Evolutionary conservation across 179 eudicot species (phyloP), one percentile per base, ranked within the genome.

Genomic region (Beta macrorhiza): DNA sequence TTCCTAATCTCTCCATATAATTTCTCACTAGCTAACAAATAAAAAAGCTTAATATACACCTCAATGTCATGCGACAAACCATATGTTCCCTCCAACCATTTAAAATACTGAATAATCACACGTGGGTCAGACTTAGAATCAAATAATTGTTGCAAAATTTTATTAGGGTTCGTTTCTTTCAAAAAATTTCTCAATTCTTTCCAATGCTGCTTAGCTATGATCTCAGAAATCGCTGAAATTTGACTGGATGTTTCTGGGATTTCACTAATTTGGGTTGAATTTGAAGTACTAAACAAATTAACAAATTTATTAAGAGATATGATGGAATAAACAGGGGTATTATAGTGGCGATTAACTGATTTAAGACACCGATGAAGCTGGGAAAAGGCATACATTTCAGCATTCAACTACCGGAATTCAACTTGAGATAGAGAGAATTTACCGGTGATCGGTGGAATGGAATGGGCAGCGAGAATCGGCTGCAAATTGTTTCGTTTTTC

Each of bases 171-270:
- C 17, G 62, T 71, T 9, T 77, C 82, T 16, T 78, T 32, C 52
- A 79, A 52, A 8, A 79, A 22, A 42, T 0, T 12, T 84, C 85
- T 89, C 84, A 91, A 67, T 67, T 83, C 68, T 20, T 81, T 63
- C 94, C 94, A 90, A 42, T 86, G 87, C 76, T 88, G 92, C 8
- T 69, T 84, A 37, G 73, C 45, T 67, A 91, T 88, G 72, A 89
- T 74, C 63, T 82, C 80, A 12, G 85, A 78, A 78, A 85, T 57
- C 7, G 77, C 47, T 37, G 85, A 83, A n/a, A 71, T 65, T 64
- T 78, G 47, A 65, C 19, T 42, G 1, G 61, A 15, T 16, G 55
- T 81, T 77, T 80, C 83, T 52, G 79, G 81, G 78, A 20, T 75
- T 76, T 80, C 77, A 5, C 52, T 71, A 49, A 58, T 74, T 53